A percentile compares a stretch with the other conserved stretches of the same genome.
phyloP scores from a whole-genome alignment of 2,329 filamentous ascomycete species.

The Ophiocordyceps camponoti-floridani region DNA sequence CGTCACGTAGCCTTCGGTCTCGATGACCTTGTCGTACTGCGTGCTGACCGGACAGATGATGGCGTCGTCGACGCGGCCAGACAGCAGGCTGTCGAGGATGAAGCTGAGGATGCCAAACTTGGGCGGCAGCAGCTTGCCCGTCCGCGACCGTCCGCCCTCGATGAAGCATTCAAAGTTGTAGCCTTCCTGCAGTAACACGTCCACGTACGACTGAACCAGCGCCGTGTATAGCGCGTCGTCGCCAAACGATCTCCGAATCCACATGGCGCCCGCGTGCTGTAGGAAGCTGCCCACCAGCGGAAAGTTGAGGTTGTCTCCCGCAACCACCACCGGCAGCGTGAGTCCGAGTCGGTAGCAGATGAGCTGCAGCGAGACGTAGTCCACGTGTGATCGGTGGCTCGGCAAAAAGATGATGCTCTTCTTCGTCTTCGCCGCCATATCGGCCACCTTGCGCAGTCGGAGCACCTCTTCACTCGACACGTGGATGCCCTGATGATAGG shows the following conservation, averaged over 20 bases:
- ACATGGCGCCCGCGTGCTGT: constrained; percentile 95
- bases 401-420: constrained; percentile 94
- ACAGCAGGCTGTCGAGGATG: constrained; percentile 75
- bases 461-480: constrained; percentile 89
- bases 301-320: constrained; percentile 92
- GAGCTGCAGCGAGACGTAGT: constrained; percentile 87
- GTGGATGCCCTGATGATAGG: constrained; percentile 94
- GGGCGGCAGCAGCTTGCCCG: constrained; percentile 80
- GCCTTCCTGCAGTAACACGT: constrained; percentile 74
- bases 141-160: constrained; percentile 81
- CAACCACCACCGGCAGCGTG: constrained; percentile 76
- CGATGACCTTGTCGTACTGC: constrained; percentile 97
- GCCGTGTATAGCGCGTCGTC: constrained; percentile 82
- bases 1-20: constrained; percentile 90
- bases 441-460: constrained; percentile 62
- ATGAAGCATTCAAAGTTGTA: constrained; percentile 97
- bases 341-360: constrained; percentile 91
- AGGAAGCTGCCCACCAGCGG: constrained; percentile 78
- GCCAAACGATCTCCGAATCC: constrained; percentile 82
- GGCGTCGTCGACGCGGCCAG: constrained; percentile 72
- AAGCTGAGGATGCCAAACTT: constrained; percentile 94
- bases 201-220: constrained; percentile 91
- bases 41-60: constrained; percentile 93
- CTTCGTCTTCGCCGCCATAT: constrained; percentile 67
- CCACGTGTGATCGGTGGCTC: constrained; percentile 86